Evolutionary conservation across 257 asterid species (phyloP).

Genomic region (Lycium ferocissimum): DNA sequence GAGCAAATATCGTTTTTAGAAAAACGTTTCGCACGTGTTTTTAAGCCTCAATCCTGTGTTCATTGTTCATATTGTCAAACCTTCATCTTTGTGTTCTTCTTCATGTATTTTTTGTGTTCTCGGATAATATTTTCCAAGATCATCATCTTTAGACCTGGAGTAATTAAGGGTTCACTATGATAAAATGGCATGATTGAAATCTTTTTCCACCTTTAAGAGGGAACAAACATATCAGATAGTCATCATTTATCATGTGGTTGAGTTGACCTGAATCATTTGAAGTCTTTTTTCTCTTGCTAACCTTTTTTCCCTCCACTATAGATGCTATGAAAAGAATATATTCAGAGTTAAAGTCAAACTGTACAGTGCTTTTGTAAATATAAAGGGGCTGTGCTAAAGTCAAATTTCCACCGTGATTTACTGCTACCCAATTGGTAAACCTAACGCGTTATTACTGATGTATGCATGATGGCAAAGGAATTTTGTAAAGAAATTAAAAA

Average conservation of each 20-base stretch:
- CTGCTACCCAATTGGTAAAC: not conserved
- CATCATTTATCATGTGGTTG: not conserved
- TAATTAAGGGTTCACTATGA: not conserved
- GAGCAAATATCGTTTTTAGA: too few relatives aligned
- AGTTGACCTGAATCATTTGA: not conserved
- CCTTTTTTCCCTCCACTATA: not conserved
- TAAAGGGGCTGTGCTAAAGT: not conserved
- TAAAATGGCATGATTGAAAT: not conserved
- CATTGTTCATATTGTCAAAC: too few relatives aligned
- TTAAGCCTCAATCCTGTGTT: too few relatives aligned
- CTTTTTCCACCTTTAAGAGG: not conserved
- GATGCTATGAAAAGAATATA: not conserved
- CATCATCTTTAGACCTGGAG: not conserved
- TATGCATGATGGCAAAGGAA: not conserved
- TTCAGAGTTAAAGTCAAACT: not conserved
- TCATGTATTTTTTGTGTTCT: too few relatives aligned
- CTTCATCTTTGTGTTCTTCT: too few relatives aligned
- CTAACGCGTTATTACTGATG: not conserved
- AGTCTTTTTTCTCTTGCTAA: not conserved
- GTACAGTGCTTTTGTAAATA: not conserved
- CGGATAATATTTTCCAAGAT: too few relatives aligned
- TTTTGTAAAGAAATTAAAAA: too few relatives aligned
- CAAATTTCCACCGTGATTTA: not conserved
- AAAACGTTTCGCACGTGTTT: too few relatives aligned
- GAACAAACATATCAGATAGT: constrained; percentile 4